Percentiles rank a stretch among this genome's conserved stretches.
phyloP scores from a whole-genome alignment of 2,329 filamentous ascomycete species.

The Apiospora aurea region DNA sequence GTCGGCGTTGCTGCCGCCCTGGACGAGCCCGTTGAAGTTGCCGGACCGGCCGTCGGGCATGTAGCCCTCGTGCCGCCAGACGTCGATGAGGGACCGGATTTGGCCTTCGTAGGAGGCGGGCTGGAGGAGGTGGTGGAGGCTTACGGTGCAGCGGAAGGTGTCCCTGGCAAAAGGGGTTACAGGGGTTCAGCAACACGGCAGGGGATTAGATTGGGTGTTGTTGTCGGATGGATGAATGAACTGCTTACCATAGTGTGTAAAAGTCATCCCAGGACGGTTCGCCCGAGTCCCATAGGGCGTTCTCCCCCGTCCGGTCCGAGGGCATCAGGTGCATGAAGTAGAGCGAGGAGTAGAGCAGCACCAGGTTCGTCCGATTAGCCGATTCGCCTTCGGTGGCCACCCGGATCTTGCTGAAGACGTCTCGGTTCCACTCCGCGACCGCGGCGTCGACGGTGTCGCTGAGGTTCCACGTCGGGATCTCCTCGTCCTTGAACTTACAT shows the following conservation, averaged over 20 bases:
- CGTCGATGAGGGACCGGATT: conserved; percentile 75
- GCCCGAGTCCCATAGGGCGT: conserved; percentile 68
- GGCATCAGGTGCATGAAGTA: conserved; percentile 77
- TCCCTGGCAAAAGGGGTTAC: conserved; percentile 65
- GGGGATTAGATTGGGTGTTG: too few species aligned
- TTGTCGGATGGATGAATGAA: too few species aligned
- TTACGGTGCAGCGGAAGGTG: conserved; percentile 73
- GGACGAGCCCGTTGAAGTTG: conserved; percentile 66
- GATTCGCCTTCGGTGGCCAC: conserved; percentile 57
- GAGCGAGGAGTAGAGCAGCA: conserved; percentile 73
- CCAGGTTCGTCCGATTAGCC: conserved; percentile 61
- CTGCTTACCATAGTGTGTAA: conserved; percentile 50
- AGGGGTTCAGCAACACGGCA: conserved; percentile 51
- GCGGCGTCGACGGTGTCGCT: conserved; percentile 58
- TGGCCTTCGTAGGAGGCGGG: conserved; percentile 69
- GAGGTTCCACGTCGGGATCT: conserved; percentile 74
- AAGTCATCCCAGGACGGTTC: conserved; percentile 80
- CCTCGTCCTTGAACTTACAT: conserved; percentile 70
- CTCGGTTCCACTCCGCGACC: conserved; percentile 60
- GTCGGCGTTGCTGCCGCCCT: conserved; percentile 78
- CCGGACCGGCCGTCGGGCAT: conserved; percentile 80
- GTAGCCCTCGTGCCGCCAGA: conserved; percentile 73
- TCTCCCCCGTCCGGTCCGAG: conserved; percentile 78
- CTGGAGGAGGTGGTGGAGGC: conserved; percentile 71
- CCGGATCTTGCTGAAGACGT: conserved; percentile 65